Percentiles rank a stretch among this genome's conserved stretches.
phyloP scores from a whole-genome alignment of 148 eudicot species.

The Spergularia marina region DNA sequence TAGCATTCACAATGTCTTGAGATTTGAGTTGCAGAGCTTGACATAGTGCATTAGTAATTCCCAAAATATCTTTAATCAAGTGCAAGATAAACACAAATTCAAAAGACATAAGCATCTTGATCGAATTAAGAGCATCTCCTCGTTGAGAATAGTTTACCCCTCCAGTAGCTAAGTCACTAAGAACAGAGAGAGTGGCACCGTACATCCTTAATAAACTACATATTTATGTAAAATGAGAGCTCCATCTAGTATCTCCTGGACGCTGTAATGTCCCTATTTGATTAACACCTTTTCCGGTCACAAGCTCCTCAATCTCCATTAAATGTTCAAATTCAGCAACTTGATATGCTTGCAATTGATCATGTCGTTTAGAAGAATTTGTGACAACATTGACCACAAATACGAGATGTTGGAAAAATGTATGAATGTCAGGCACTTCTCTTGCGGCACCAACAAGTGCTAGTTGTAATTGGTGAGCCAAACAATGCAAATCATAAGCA shows the following conservation, averaged over 20 bases:
- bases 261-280: conserved; percentile 13
- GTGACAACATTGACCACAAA: conserved; percentile 1
- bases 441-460: conserved; percentile 1
- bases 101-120: background rate
- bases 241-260: conserved; percentile 3
- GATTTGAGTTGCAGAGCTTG: background rate
- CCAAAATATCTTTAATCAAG: conserved; percentile 8
- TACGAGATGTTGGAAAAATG: conserved; percentile 1
- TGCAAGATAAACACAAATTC: conserved; percentile 9
- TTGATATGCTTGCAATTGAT: conserved; percentile 4
- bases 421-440: conserved; percentile 3
- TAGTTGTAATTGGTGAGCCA: conserved; percentile 1
- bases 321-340: background rate
- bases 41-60: conserved; percentile 1
- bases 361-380: background rate
- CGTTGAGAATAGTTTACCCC: background rate
- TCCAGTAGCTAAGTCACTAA: background rate
- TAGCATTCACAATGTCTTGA: conserved; percentile 11
- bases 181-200: background rate
- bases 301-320: conserved; percentile 3
- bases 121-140: background rate
- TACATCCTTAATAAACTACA: conserved; percentile 8
- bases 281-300: conserved; percentile 5
- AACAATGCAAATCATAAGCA: background rate
- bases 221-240: background rate